Base-by-base conservation (phyloP, 495 filamentous ascomycete species). In the Echria macrotheca region DNA sequence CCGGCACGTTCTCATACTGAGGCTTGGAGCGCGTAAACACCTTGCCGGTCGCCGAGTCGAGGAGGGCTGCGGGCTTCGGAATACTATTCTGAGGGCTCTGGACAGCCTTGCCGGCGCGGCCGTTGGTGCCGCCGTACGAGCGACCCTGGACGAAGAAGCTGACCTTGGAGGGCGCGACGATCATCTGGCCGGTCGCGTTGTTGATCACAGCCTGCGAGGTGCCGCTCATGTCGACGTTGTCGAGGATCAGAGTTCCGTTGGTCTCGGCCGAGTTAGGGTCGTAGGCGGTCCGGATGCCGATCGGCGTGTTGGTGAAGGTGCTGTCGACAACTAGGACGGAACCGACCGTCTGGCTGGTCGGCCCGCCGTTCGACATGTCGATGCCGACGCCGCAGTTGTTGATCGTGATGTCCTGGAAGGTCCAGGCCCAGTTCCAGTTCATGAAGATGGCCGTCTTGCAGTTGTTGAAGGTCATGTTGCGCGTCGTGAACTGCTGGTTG, bases 351-450 rank as follows among this genome's bases (percentile, higher is more conserved):
- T 87, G 85, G 58, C 73, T 71, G 14, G 62, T 61, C 2, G 69
- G 56, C n/a, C 63, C 70, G 25, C 78, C 77, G 47, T 79, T 82
- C 19, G 86, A 79, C 80, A 96, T 89, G 48, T 95, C 87, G 47
- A 96, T 76, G 39, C 86, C 88, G 52, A 91, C 70, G 9, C 72
- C 68, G 67, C 88, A 91, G 68, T 88, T 84, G 65, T 87, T 85
- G 73, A 97, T 86, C 11, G 71, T 76, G 36, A 96, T 58, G 15
- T 80, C 85, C 63, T 94, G 89, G 70, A 93, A 81, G 45, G 81
- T 84, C 86, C 89, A 97, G 7, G 84, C 79, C 91, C 89, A 95
- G 68, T 90, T 85, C 90, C 89, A 95, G 75, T 91, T 91, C 86
- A 90, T 87, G 71, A 78, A 93, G 50, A 96, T 82, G 44, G 87